Base-by-base conservation (phyloP, 2,329 filamentous ascomycete genomes). In the Colletotrichum salicis region DNA sequence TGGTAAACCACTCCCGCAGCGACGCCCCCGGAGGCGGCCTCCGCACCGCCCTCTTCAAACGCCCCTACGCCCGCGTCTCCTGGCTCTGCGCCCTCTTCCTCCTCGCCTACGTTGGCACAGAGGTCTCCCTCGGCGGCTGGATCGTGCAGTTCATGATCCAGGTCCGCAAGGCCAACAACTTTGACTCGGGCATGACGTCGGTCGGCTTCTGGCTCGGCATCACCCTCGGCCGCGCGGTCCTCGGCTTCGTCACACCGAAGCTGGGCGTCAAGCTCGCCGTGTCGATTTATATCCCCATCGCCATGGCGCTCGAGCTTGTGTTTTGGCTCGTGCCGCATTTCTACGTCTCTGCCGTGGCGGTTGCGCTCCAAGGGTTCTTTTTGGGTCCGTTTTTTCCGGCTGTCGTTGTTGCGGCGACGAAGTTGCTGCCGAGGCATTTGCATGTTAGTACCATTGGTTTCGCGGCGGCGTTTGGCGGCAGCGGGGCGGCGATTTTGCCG, bases 311-410 rank as follows among this genome's bases (percentile, higher is more conserved):
- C 5, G 89, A 94, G 76, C 86, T 96, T 0, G 80, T 96, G 52
- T 93, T 96, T 83, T 96, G 93, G 93, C 89, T 95, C 2, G 91
- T 96, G 0, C 93, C 94, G 0, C 88, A 92, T 64, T 94, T 95
- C 78, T 89, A 92, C 76, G 91, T 93, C 6, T 94, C 92, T 0
- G 91, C 92, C 0, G 86, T 95, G 1, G 90, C 92, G 5, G 91
- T 94, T 12, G 85, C 90, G 0, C 79, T 96, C 0, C 88, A 94
- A 72, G 94, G 94, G 0, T 94, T 96, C 85, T 94, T 95, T 78
- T 85, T 96, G 0, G 94, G 94, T 0, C 94, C 94, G 0, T 80
- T 96, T 22, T 96, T 95, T 80, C 93, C 93, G 0, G 91, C 91
- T 3, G 92, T 88, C 0, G 86, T 96, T 1, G 89, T 94, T 0